These are phyloP conservation scores for Leccinum imitatum DNA, from an alignment of 768 basidiomycete species.

Conservation along the genomic window DNA sequence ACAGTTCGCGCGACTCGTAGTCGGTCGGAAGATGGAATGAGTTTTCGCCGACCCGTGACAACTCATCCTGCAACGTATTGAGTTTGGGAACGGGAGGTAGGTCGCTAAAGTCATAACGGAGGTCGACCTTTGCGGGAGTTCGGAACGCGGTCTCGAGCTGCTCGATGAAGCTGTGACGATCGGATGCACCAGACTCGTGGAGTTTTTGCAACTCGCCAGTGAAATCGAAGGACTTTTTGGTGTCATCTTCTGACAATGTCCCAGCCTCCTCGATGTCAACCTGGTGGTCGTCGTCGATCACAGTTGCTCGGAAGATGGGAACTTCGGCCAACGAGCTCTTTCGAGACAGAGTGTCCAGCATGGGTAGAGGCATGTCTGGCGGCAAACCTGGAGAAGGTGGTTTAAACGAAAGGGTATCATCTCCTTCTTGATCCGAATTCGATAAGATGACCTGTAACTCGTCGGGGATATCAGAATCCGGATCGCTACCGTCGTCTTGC, in stretches of 20 bases:
- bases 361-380: constrained; percentile 41
- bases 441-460: constrained; percentile 67
- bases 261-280: constrained; percentile 43
- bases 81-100: constrained; percentile 55
- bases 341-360: constrained; percentile 9
- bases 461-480: constrained; percentile 78
- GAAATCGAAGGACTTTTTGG: constrained; percentile 82
- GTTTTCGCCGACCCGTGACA: constrained; percentile 23
- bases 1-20: constrained; percentile 19
- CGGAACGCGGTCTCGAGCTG: constrained; percentile 79
- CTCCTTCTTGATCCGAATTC: constrained; percentile 37
- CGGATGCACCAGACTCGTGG: constrained; percentile 66
- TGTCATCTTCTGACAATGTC: constrained; percentile 57
- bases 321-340: constrained; percentile 22
- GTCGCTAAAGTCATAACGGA: constrained; percentile 48
- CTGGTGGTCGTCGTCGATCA: constrained; percentile 45
- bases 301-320: constrained; percentile 43
- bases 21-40: constrained; percentile 21
- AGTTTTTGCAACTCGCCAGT: constrained; percentile 73
- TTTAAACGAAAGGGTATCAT: constrained; percentile 41
- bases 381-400: constrained; percentile 44
- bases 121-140: constrained; percentile 68
- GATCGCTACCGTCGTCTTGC: constrained; percentile 55
- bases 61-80: constrained; percentile 35
- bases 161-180: constrained; percentile 76